Conservation (phyloP, 148 eudicot genomes). For the Rhododendron williamsianum region DNA sequence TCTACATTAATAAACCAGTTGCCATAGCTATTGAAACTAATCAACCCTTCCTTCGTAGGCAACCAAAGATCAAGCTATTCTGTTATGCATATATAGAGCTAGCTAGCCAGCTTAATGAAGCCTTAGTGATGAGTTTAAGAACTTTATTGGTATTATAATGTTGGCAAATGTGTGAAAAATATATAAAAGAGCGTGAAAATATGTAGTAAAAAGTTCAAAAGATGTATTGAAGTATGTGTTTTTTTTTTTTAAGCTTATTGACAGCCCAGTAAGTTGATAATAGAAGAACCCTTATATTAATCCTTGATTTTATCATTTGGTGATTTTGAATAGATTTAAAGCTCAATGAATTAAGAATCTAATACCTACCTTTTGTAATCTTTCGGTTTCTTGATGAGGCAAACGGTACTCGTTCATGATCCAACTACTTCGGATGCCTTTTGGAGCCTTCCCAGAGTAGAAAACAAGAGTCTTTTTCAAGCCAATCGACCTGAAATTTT, state of each 20-base stretch:
- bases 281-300: too few species aligned
- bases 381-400: conserved; percentile 84
- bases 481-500: conserved; percentile 54
- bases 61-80: not conserved
- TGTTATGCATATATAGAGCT: not conserved
- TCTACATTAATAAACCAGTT: not conserved
- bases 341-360: not conserved
- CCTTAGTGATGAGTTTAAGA: not conserved
- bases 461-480: conserved; percentile 86
- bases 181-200: too few species aligned
- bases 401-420: conserved; percentile 93
- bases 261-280: too few species aligned
- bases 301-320: not conserved
- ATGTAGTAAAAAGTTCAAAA: too few species aligned
- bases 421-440: conserved; percentile 87
- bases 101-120: not conserved
- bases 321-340: not conserved
- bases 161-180: not conserved
- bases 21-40: not conserved
- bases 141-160: not conserved
- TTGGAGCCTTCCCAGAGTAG: conserved; percentile 87
- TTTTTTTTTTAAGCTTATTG: too few species aligned
- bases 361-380: conserved; percentile 63
- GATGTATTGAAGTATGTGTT: not conserved
- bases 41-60: not conserved